Base-by-base conservation (phyloP, 768 basidiomycete species). In the Cyclocybe aegerita region DNA sequence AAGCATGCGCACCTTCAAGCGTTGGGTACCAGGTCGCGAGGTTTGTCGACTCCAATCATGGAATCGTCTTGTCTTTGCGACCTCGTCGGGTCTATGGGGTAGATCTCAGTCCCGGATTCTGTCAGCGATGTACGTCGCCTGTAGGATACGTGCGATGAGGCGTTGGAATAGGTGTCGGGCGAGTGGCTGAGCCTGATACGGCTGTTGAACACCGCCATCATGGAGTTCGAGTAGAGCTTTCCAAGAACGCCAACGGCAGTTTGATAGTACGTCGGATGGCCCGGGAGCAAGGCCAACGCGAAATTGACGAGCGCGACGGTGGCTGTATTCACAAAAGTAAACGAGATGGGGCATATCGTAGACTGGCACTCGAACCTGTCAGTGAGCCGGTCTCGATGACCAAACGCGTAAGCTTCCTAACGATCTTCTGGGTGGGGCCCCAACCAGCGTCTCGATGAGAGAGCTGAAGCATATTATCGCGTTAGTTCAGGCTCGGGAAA, bases 171-270 rank as follows among this genome's bases (percentile, higher is more conserved):
- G 23, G 23, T 23, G 23, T 23, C 23, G 23, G 23, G 23, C 23
- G 23, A 23, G 23, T 23, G 23, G 23, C 23, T 23, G 23, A 23
- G 23, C 29, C 31, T 39, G 36, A 53, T 44, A 8, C 54, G 41
- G 32, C 54, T 55, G 47, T 55, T 55, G 33, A 55, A 52, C 1
- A 44, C 46, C 9, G 49, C 54, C 54, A 55, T 51, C 43, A 55
- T 55, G 7, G 54, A 55, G 42, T 55, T 52, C 14, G 54, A 51
- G 32, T 55, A 55, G 9, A 55, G 23, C 45, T 55, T 55, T 9
- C 46, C 54, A 12, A 55, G 39, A 9, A 48, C 46, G 16, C 46
- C 45, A 31, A 52, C 39, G 41, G 41, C 45, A 8, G 54, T 41
- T 34, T 55, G 50, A 35, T 52, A 55, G 32, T 55, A 55, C 4